Evolutionary conservation across 2,329 filamentous ascomycete species (phyloP).

Genomic region (Rutstroemia sp.): DNA sequence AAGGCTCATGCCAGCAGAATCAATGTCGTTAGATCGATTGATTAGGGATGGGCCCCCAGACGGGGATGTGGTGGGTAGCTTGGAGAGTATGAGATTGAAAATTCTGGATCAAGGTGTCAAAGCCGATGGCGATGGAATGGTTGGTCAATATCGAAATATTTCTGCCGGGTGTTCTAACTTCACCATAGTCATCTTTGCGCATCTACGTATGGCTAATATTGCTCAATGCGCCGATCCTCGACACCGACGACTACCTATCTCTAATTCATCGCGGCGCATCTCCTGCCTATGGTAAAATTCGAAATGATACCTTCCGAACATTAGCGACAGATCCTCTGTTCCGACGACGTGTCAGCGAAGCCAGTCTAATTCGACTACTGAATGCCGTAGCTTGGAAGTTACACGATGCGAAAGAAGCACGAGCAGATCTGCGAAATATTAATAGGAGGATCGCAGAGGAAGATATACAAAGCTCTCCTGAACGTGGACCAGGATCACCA

Average conservation of each 20-base stretch:
- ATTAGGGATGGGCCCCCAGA: slow-evolving; percentile 73
- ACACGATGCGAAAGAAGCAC: slow-evolving; percentile 61
- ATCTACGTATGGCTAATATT: slow-evolving; percentile 97
- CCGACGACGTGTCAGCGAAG: slow-evolving; percentile 88
- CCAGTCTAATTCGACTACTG: slow-evolving; percentile 84
- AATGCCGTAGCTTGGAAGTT: slow-evolving; percentile 95
- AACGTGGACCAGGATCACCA: slow-evolving; percentile 21
- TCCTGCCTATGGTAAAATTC: slow-evolving; percentile 92
- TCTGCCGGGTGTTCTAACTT: slow-evolving; percentile 14
- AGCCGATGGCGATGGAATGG: slow-evolving; percentile 75
- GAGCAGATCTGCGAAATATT: slow-evolving; percentile 11
- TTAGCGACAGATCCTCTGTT: slow-evolving; percentile 96
- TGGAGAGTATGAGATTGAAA: slow-evolving; percentile 65
- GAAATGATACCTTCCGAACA: slow-evolving; percentile 96
- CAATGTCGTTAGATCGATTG: slow-evolving; percentile 62
- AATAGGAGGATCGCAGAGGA: slow-evolving; percentile 17
- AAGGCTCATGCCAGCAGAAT: slow-evolving; percentile 43
- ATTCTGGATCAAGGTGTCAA: slow-evolving; percentile 71
- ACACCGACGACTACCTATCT: slow-evolving; percentile 80
- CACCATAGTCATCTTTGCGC: slow-evolving; percentile 69
- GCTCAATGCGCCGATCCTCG: slow-evolving; percentile 76
- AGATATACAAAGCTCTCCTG: slow-evolving; percentile 25
- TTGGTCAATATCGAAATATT: slow-evolving; percentile 32
- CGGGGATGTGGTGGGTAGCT: slow-evolving; percentile 57
- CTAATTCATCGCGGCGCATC: slow-evolving; percentile 91